These are phyloP conservation scores for Gleditsia sinensis DNA, from an alignment of 306 rosid species.

Conservation along the genomic window DNA sequence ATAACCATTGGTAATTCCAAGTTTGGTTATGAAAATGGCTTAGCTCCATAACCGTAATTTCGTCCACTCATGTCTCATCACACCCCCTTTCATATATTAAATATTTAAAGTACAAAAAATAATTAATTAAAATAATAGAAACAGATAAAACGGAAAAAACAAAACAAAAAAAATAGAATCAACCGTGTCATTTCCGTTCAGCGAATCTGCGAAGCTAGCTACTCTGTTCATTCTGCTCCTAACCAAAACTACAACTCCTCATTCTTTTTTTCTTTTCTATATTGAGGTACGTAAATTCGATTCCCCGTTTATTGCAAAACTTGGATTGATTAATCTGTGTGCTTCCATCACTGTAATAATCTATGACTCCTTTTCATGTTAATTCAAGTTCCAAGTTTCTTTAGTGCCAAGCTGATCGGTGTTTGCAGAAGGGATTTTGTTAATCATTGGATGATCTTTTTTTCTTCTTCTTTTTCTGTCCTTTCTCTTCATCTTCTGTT, in stretches of 20 bases:
- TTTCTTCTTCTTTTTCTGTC: not conserved
- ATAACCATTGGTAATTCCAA: conserved; percentile 34
- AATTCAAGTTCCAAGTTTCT: not conserved
- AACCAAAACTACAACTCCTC: not conserved
- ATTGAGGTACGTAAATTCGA: conserved; percentile 40
- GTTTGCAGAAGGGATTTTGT: not conserved
- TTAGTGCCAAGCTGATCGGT: not conserved
- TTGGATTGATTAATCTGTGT: not conserved
- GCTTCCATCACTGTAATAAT: not conserved
- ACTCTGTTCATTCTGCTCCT: conserved; percentile 30
- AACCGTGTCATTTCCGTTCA: conserved; percentile 41
- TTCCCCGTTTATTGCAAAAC: not conserved
- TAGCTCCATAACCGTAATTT: conserved; percentile 45
- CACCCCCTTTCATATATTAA: conserved; percentile 17
- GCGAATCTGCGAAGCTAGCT: conserved; percentile 34
- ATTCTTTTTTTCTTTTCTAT: conserved; percentile 17
- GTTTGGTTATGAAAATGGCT: conserved; percentile 32
- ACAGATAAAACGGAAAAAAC: not conserved
- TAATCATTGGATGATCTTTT: not conserved
- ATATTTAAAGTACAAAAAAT: not conserved
- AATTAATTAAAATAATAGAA: conserved; percentile 4
- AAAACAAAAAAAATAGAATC: too few species aligned
- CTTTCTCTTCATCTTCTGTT: not conserved
- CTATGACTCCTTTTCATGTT: too few species aligned
- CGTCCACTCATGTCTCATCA: conserved; percentile 83